Evolutionary conservation across 177 flowering plant genomes (phyloP), one percentile per base, ranked within the genome.

Genomic region (Vitis hybrid): DNA sequence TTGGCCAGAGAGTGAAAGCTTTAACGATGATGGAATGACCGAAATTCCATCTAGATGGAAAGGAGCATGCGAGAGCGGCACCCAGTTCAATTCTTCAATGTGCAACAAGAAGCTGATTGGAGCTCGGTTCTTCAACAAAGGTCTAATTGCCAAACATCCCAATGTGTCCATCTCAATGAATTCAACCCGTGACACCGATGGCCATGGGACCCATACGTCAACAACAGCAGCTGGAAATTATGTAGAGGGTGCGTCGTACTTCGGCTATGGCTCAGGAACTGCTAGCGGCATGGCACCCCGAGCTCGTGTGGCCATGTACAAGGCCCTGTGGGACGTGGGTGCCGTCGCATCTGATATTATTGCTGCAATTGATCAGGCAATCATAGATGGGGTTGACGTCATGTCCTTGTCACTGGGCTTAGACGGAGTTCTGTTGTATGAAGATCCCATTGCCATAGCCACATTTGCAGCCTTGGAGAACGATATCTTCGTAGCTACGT

Each of bases 1-100:
- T 11, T 89, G 97, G 97, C 94, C 97, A 0, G 94, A 91, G 72
- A 91, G 94, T 24, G 68, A 65, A 60, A 89, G 97, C 74, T 89
- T 60, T 24, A 67, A 19, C 3, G 97, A 91, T 63, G 71, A 78
- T 1, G 89, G 87, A 2, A 75, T 89, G 82, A 15, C 75, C 6
- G 75, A 73, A 58, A 56, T 88, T 35, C 97, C 92, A 4, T 54
- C 83, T 2, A 81, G 76, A 58, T 91, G 94, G 94, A 85, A 80
- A 76, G 92, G 92, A 16, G 72, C 64, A 58, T 91, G 92, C 48
- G 81, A 77, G 48, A 48, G 4, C 21, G 91, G 91, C 3, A 80
- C 82, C 9, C 62, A 80, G 6, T 89, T 88, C 80, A 83, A 74
- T 65, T 72, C 84, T 13, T 83, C 89, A 1, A 21, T 81, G 72